phyloP scores from a whole-genome alignment of 108 stramenopile species.

The Skeletonema costatum region DNA sequence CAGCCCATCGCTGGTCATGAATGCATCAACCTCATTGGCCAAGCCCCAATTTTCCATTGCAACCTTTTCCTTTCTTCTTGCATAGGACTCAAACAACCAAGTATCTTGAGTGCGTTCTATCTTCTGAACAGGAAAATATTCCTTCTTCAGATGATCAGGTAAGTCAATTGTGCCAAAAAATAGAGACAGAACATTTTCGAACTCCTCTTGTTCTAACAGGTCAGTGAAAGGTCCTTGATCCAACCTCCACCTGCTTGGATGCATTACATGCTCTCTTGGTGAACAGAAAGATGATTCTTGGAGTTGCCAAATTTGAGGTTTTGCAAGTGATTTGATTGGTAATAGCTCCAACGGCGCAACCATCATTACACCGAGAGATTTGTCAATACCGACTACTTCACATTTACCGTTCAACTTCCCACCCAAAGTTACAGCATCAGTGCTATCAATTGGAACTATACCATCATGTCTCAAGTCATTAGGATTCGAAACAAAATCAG shows the following conservation, averaged over 20 bases:
- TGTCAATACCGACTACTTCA: constrained; percentile 35
- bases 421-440: constrained; percentile 7
- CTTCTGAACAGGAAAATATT: constrained; percentile 12
- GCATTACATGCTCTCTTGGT: constrained; percentile 4
- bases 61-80: constrained; percentile 17
- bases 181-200: constrained; percentile 11
- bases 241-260: constrained; percentile 32
- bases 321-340: neutral
- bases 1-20: neutral
- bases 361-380: constrained; percentile 18
- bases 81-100: constrained; percentile 26
- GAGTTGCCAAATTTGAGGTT: constrained; percentile 18
- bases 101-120: constrained; percentile 35
- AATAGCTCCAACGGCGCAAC: constrained; percentile 22
- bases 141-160: neutral
- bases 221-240: constrained; percentile 7
- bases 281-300: constrained; percentile 13
- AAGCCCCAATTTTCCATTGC: constrained; percentile 46
- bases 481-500: constrained; percentile 27
- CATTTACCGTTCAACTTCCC: constrained; percentile 26
- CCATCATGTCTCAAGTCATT: constrained; percentile 15
- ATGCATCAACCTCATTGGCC: constrained; percentile 10
- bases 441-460: neutral
- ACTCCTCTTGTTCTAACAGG: constrained; percentile 13
- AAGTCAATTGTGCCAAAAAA: constrained; percentile 12